These are phyloP conservation scores for Flaveria sonorensis DNA, from an alignment of 129 eudicot genomes.

Conservation along the genomic window DNA sequence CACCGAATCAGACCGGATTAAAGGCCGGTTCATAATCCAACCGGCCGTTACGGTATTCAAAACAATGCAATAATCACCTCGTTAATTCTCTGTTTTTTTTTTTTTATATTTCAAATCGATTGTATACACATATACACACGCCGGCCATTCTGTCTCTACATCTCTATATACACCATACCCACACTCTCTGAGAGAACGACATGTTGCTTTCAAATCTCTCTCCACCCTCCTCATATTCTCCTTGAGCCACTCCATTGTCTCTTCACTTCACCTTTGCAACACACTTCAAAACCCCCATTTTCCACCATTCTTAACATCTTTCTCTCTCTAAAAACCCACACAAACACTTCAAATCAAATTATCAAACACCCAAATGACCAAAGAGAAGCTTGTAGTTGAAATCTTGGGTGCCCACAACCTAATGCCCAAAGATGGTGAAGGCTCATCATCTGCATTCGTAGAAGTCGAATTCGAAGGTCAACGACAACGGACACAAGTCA, in stretches of 20 bases:
- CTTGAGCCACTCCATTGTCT: constrained; percentile 38
- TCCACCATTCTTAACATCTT: not conserved
- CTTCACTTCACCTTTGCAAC: not conserved
- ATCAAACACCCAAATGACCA: constrained; percentile 44
- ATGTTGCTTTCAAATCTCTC: constrained; percentile 16
- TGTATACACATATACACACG: no score
- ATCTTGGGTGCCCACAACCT: constrained; percentile 87
- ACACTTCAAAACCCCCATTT: not conserved
- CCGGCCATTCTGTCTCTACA: not conserved
- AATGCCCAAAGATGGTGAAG: constrained; percentile 98
- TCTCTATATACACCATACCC: not conserved
- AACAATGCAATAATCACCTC: no score
- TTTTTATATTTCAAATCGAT: no score
- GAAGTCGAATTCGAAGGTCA: constrained; percentile 95
- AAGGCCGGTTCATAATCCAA: no score
- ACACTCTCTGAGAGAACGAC: not conserved
- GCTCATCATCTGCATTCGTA: constrained; percentile 87
- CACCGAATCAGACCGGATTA: no score
- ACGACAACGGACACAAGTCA: constrained; percentile 67
- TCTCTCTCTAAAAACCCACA: not conserved
- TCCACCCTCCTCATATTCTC: constrained; percentile 9
- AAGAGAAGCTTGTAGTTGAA: constrained; percentile 96
- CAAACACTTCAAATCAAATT: constrained; percentile 11
- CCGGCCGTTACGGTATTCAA: no score
- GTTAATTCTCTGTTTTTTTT: no score